phyloP scores from a whole-genome alignment of 768 basidiomycete genomes.

The Russula griseocarnosa region DNA sequence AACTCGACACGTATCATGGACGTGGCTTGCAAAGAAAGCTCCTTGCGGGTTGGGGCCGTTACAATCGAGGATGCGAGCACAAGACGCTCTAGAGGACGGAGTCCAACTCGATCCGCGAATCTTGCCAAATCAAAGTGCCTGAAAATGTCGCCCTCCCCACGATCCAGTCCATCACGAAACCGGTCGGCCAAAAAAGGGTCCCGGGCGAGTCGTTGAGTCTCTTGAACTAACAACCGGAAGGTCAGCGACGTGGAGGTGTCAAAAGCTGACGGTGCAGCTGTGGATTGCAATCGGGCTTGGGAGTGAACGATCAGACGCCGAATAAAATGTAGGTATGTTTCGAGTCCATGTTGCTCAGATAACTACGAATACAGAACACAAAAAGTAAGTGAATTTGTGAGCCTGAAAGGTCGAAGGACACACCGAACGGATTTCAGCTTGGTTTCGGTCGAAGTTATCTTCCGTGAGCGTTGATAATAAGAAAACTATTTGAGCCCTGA shows the following conservation, averaged over 20 bases:
- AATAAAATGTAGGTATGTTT: constrained; percentile 97
- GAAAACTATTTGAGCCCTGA: constrained; percentile 97
- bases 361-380: constrained; percentile 50
- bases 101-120: constrained; percentile 77
- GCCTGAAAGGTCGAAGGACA: constrained; percentile 36
- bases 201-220: constrained; percentile 82
- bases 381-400: constrained; percentile 25
- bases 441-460: constrained; percentile 93
- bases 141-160: constrained; percentile 80
- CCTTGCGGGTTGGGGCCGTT: constrained; percentile 55
- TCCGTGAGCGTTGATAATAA: constrained; percentile 93
- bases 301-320: constrained; percentile 91
- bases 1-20: constrained; percentile 72
- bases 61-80: constrained; percentile 73
- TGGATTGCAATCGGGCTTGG: constrained; percentile 60
- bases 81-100: constrained; percentile 74
- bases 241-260: constrained; percentile 76
- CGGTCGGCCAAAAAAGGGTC: constrained; percentile 89
- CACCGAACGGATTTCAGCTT: constrained; percentile 91
- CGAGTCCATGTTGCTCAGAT: constrained; percentile 93
- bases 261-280: constrained; percentile 57
- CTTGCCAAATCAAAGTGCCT: constrained; percentile 78
- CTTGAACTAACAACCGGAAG: constrained; percentile 81
- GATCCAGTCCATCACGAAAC: constrained; percentile 86
- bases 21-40: constrained; percentile 57